A percentile compares a stretch with the other conserved stretches of the same genome.
phyloP scores from a whole-genome alignment of 176 grass and related monocot species.

The Guadua angustifolia region DNA sequence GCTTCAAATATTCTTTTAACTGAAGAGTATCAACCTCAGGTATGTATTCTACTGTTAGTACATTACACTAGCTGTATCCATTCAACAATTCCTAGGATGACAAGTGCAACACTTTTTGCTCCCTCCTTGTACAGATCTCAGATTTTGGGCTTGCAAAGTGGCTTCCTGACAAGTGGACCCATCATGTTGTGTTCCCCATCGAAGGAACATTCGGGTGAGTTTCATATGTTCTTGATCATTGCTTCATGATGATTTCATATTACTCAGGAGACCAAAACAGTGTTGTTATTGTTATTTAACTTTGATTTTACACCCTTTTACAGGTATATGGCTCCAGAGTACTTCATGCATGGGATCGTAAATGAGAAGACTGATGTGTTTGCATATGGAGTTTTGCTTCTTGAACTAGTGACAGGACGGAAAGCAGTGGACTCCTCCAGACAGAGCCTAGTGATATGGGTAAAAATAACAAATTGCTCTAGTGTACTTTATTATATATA shows the following conservation, averaged over 20 bases:
- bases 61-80: neutral
- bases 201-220: constrained; percentile 98
- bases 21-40: constrained; percentile 94
- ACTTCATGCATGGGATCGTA: constrained; percentile 97
- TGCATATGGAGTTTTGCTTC: constrained; percentile 90
- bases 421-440: constrained; percentile 81
- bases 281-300: constrained; percentile 21
- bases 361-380: constrained; percentile 98
- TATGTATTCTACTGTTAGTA: constrained; percentile 32
- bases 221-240: neutral
- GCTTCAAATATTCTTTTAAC: constrained; percentile 98
- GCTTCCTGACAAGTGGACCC: constrained; percentile 88
- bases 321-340: constrained; percentile 96
- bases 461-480: constrained; percentile 38
- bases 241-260: constrained; percentile 25
- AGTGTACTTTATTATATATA: constrained; percentile 1
- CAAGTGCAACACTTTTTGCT: constrained; percentile 21
- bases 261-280: neutral
- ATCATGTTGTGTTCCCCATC: constrained; percentile 91
- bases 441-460: constrained; percentile 98
- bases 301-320: constrained; percentile 25
- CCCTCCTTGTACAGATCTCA: constrained; percentile 68
- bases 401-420: constrained; percentile 90
- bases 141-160: constrained; percentile 99
- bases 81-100: constrained; percentile 20